Evolutionary conservation across 106 monocot genomes (phyloP), one percentile per base, ranked within the genome.

Genomic region (Allium fistulosum): DNA sequence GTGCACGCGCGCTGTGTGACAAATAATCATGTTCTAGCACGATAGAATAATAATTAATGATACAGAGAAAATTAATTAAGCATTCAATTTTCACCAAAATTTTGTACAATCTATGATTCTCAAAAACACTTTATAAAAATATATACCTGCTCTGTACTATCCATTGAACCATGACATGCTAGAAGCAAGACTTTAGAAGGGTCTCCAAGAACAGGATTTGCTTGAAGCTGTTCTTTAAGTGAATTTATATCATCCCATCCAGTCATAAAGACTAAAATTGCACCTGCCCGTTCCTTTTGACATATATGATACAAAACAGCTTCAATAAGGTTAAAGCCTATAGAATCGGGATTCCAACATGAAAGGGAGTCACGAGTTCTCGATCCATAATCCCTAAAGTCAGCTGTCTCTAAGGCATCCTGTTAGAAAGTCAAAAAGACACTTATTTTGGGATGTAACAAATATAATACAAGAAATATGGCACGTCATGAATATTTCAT

Each of bases 171-270:
- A 85, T 99, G 99, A 26, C 99, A 99, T 53, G 93, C 84, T 77
- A 99, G 93, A 59, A 99, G 75, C 67, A 99, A 84, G 71, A 99
- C 99, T 74, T 83, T 90, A 46, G 66, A 75, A 57, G 85, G 84
- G 83, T 99, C 93, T 58, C 99, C 99, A 68, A 99, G 85, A 79
- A 99, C 56, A 47, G 82, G 85, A 76, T 99, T 80, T 58, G 93
- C 76, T 72, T 81, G 87, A 48, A 99, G 85, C 69, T 99, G 93
- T 49, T 99, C 99, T 78, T 99, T 99, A 11, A 99, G 79, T 69
- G 89, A 79, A 83, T 99, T 99, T 58, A 99, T 99, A 72, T 93
- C 99, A 90, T 99, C 99, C 99, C 99, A 99, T 15, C 99, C 99
- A 61, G 99, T 99, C 99, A 99, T 99, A 69, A 99, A 99, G 48